phyloP scores from a whole-genome alignment of 495 filamentous ascomycete species.

The Penicillium fimorum region DNA sequence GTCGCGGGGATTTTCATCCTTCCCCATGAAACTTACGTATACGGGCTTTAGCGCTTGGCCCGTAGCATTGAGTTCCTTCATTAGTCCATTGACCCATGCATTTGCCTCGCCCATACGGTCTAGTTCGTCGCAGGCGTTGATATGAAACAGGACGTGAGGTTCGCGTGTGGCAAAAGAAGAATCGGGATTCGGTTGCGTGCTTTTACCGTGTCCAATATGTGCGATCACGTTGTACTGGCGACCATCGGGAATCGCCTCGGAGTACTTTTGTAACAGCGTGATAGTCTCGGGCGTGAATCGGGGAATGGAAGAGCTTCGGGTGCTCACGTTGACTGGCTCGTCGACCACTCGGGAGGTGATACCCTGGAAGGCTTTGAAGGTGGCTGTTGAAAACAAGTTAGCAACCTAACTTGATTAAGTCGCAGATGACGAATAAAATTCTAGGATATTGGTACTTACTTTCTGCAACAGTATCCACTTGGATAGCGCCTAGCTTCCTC shows the following conservation, averaged over 20 bases:
- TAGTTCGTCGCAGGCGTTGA: slow-evolving; percentile 7
- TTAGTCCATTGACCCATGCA: slow-evolving; percentile 2
- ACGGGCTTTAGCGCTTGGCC: slow-evolving; percentile 2
- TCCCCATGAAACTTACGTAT: slow-evolving; percentile 5
- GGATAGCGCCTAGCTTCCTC: not conserved
- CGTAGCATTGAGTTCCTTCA: not conserved
- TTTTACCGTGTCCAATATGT: slow-evolving; percentile 2
- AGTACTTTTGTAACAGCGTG: slow-evolving; percentile 1
- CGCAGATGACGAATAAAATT: not conserved
- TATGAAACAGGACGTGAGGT: slow-evolving; percentile 1
- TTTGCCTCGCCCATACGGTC: not conserved
- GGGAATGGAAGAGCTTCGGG: slow-evolving; percentile 1
- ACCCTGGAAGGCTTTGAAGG: slow-evolving; percentile 10
- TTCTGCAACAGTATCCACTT: slow-evolving; percentile 5
- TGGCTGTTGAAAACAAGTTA: slow-evolving; percentile 1
- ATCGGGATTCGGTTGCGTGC: not conserved
- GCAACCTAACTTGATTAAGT: not conserved
- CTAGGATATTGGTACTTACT: not conserved
- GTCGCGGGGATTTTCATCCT: not conserved
- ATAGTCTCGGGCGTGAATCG: slow-evolving; percentile 4
- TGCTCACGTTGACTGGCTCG: slow-evolving; percentile 1
- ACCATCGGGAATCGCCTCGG: not conserved
- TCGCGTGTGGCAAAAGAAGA: slow-evolving; percentile 3
- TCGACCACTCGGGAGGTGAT: not conserved
- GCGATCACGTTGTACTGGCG: slow-evolving; percentile 5